Conservation (phyloP, 2,329 filamentous ascomycete genomes). For the Canariomyces notabilis region DNA sequence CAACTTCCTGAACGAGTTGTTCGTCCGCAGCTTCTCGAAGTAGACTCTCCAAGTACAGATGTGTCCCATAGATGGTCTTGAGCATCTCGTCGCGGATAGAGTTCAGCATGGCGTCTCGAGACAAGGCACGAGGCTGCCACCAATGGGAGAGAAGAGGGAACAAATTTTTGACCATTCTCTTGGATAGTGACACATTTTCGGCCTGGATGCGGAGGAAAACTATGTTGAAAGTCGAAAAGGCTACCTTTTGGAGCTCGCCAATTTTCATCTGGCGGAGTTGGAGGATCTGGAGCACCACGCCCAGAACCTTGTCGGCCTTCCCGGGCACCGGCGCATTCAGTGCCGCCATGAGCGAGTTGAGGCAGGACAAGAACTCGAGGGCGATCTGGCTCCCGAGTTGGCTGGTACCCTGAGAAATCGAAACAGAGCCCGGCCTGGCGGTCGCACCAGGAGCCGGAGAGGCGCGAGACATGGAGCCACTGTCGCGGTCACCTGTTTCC, state of each 20-base stretch:
- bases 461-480: conserved; percentile 33
- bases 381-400: conserved; percentile 34
- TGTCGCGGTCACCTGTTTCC: conserved; percentile 36
- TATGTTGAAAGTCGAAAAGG: conserved; percentile 70
- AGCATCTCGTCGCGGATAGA: conserved; percentile 73
- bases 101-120: conserved; percentile 56
- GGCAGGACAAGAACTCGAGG: conserved; percentile 57
- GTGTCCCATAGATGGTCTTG: conserved; percentile 62
- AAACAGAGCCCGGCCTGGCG: conserved; percentile 27
- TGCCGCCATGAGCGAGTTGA: conserved; percentile 58
- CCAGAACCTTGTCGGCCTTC: conserved; percentile 51
- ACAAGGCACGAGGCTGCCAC: conserved; percentile 68
- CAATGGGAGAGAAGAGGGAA: conserved; percentile 68
- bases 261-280: conserved; percentile 52
- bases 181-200: conserved; percentile 62
- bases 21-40: conserved; percentile 38
- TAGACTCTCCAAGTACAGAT: conserved; percentile 58
- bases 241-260: conserved; percentile 62
- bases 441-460: conserved; percentile 43
- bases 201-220: conserved; percentile 61
- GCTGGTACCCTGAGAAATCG: conserved; percentile 20
- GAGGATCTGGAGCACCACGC: conserved; percentile 56
- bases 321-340: conserved; percentile 63
- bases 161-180: conserved; percentile 53
- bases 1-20: conserved; percentile 45